phyloP scores from a whole-genome alignment of 441 rosid genomes.

The Gossypium trilobum region DNA sequence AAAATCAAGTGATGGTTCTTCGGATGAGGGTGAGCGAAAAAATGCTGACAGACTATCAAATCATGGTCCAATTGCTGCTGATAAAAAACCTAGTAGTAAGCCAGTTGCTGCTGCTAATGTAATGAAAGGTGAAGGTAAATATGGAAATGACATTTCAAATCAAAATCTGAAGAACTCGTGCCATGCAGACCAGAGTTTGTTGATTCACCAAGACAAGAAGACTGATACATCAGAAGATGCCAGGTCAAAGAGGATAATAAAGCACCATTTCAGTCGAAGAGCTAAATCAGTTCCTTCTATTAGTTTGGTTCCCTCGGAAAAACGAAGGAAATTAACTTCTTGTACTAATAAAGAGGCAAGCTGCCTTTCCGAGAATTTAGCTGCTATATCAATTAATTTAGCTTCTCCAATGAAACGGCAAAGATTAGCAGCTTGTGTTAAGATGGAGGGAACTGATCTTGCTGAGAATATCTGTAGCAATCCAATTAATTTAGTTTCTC shows the following conservation, averaged over 20 bases:
- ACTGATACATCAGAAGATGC: constrained; percentile 15
- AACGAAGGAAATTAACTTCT: constrained; percentile 49
- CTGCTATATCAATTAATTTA: constrained; percentile 14
- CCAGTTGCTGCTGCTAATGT: not conserved
- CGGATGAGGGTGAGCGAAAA: constrained; percentile 12
- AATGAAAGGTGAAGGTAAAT: constrained; percentile 6
- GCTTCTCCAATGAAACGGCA: constrained; percentile 39
- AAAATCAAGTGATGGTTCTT: constrained; percentile 20
- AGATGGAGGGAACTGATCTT: constrained; percentile 26
- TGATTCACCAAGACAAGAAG: constrained; percentile 20
- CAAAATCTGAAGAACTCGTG: constrained; percentile 21
- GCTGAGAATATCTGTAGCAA: constrained; percentile 23
- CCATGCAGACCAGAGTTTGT: constrained; percentile 21
- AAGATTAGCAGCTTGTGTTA: constrained; percentile 46
- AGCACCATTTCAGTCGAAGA: constrained; percentile 37
- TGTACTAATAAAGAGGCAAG: constrained; percentile 33
- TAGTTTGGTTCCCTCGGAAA: constrained; percentile 31
- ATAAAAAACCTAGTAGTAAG: constrained; percentile 3
- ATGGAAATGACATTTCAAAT: constrained; percentile 18
- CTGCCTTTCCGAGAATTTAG: constrained; percentile 14
- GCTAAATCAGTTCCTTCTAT: constrained; percentile 29
- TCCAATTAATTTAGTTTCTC: constrained; percentile 32
- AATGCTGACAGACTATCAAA: constrained; percentile 5
- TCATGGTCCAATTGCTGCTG: constrained; percentile 15
- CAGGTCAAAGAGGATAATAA: constrained; percentile 28